These are phyloP conservation scores for Thecaphora frezii DNA, from an alignment of 1,284 basidiomycete genomes.

Conservation along the genomic window DNA sequence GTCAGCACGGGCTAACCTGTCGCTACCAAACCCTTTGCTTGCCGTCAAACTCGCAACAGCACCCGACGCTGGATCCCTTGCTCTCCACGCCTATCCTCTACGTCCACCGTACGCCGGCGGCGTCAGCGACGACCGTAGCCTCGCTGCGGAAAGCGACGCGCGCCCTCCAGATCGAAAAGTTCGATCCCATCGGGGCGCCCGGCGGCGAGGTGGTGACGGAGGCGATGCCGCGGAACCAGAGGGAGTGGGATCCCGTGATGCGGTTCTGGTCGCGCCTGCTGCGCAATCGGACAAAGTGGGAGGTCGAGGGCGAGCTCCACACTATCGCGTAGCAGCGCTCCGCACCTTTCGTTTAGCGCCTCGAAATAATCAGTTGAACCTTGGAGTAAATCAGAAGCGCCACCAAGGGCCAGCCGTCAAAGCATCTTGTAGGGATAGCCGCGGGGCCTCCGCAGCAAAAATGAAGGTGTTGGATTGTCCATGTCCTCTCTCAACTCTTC, in stretches of 20 bases:
- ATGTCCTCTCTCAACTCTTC: too few relatives aligned
- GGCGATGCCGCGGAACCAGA: constrained; percentile 11
- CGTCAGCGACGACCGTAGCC: neutral
- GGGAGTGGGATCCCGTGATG: constrained; percentile 40
- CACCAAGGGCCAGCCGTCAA: too few relatives aligned
- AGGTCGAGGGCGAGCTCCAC: constrained; percentile 4
- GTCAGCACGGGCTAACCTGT: neutral
- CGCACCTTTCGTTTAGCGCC: too few relatives aligned
- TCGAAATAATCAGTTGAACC: too few relatives aligned
- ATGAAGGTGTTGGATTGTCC: too few relatives aligned
- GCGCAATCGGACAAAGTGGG: constrained; percentile 25
- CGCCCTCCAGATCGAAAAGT: constrained; percentile 1
- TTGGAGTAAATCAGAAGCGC: too few relatives aligned
- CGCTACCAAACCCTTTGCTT: constrained; percentile 11
- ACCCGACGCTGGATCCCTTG: constrained; percentile 10
- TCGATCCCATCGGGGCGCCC: neutral
- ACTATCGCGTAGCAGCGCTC: neutral
- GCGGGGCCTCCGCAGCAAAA: too few relatives aligned
- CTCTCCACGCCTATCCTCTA: constrained; percentile 18
- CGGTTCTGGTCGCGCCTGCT: constrained; percentile 33
- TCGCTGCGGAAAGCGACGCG: constrained; percentile 16
- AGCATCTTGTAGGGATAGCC: too few relatives aligned
- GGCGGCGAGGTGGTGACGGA: constrained; percentile 23
- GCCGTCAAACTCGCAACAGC: constrained; percentile 4
- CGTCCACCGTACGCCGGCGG: constrained; percentile 10